Evolutionary conservation across 306 rosid genomes (phyloP), one percentile per base, ranked within the genome.

Genomic region (Acacia melanoxylon): DNA sequence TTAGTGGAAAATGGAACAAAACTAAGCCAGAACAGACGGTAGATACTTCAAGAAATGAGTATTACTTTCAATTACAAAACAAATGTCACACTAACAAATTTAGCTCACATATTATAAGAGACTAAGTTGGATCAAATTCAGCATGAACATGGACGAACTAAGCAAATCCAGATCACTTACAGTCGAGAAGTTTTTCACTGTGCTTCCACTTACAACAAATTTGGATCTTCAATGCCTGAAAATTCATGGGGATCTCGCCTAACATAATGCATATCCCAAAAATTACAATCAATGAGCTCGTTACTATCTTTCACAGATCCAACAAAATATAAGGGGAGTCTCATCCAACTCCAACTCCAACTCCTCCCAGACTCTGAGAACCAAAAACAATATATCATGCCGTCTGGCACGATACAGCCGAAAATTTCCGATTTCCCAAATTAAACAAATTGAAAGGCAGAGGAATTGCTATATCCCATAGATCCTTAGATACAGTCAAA

Each of bases 221-320:
- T 37, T 40, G 24, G 42, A 52, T 46, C 59, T 69, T 48, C 78
- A 80, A 68, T 68, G 35, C 78, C 78, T 27, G 44, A 17, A 78
- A 49, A 75, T 68, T 62, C 90, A 75, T 17, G 45, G 67, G 63
- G 67, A 76, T 86, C 68, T 56, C 81, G 68, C 80, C 74, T 81
- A 84, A 82, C 68, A n/a, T 15, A 31, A 2, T 19, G n/a, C 49
- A 61, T 11, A 58, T 20, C 63, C 63, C 61, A 45, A 68, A 42
- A 69, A 15, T 22, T 27, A 69, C 81, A 72, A 56, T 71, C 74
- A 17, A 79, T 22, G 40, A 80, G 59, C 75, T 69, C 70, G 45
- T 46, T 56, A 75, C 69, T 33, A 75, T 49, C 83, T 42, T 77
- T 77, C 75, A 82, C 77, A 71, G 88, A 79, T 82, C 85, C 85